Percentiles rank a stretch among this genome's conserved stretches.
Conservation (phyloP, 352 stramenopile species). For the Achlya hypogyna region DNA sequence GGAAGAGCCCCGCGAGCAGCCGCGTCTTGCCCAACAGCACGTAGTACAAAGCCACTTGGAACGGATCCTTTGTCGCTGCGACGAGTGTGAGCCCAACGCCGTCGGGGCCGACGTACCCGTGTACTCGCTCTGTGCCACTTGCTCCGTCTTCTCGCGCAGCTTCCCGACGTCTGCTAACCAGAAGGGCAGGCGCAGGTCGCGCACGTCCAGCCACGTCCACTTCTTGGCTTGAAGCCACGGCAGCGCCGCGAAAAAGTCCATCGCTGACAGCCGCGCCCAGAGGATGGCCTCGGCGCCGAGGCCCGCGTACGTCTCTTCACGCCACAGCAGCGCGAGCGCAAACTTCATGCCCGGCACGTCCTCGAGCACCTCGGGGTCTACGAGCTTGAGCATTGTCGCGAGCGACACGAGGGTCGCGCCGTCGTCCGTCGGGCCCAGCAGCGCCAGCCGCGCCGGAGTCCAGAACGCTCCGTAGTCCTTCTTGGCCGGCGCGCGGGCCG, state of each 20-base stretch:
- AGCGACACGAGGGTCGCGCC: background rate
- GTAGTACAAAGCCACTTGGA: constrained; percentile 79
- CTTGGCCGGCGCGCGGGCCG: no score
- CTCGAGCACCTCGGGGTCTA: background rate
- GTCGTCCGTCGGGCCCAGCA: background rate
- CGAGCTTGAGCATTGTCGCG: background rate
- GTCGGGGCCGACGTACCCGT: constrained; percentile 61
- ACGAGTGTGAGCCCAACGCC: constrained; percentile 56
- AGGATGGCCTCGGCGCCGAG: constrained; percentile 9
- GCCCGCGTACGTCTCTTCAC: background rate
- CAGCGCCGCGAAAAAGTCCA: constrained; percentile 16
- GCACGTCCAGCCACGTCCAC: constrained; percentile 2
- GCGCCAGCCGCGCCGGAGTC: background rate
- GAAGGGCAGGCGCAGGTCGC: constrained; percentile 10
- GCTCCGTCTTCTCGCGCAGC: constrained; percentile 32
- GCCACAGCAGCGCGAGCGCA: background rate
- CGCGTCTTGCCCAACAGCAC: constrained; percentile 75
- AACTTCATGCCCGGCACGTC: constrained; percentile 11
- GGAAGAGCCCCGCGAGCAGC: constrained; percentile 76
- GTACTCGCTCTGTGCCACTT: constrained; percentile 75
- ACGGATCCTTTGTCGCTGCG: constrained; percentile 55
- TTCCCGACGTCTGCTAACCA: constrained; percentile 7
- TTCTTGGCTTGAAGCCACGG: constrained; percentile 4
- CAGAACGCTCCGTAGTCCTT: constrained; percentile 10
- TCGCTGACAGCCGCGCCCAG: constrained; percentile 9